phyloP scores from a whole-genome alignment of 768 basidiomycete genomes.

The Glaciozyma martinii region DNA sequence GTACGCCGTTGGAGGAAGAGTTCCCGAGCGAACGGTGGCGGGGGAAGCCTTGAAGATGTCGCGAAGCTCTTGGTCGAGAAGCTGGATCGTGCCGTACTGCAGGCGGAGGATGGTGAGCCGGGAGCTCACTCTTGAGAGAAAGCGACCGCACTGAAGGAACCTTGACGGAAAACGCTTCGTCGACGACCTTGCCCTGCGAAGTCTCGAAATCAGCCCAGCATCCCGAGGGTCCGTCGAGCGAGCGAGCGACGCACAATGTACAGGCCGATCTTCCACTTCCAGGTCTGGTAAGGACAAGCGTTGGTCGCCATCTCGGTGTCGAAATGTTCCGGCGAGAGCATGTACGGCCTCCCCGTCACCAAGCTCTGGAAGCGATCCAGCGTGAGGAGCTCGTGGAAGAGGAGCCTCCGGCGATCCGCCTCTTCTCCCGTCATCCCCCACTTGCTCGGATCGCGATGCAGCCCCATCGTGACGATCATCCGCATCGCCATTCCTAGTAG shows the following conservation, averaged over 20 bases:
- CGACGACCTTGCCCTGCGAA: constrained; percentile 17
- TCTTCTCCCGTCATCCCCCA: constrained; percentile 17
- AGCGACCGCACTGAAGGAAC: constrained; percentile 2
- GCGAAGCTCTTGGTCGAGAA: constrained; percentile 23
- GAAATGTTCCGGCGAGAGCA: neutral
- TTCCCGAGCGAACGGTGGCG: constrained; percentile 4
- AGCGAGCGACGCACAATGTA: constrained; percentile 9
- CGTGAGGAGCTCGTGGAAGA: constrained; percentile 23
- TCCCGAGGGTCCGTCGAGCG: neutral
- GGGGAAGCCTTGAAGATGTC: constrained; percentile 17
- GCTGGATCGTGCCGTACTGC: constrained; percentile 17
- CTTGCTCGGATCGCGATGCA: constrained; percentile 14
- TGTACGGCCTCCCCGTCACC: constrained; percentile 14
- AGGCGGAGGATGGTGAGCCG: neutral
- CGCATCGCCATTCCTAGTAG: constrained; percentile 1
- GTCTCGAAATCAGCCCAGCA: neutral
- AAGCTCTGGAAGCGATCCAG: constrained; percentile 20
- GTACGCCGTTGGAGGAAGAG: constrained; percentile 6
- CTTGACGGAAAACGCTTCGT: constrained; percentile 16
- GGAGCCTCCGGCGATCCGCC: constrained; percentile 7
- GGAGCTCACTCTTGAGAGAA: no score
- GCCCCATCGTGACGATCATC: neutral
- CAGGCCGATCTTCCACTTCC: constrained; percentile 22
- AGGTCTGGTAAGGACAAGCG: constrained; percentile 3
- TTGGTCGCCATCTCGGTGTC: constrained; percentile 16